A percentile compares a stretch with the other conserved stretches of the same genome.
Evolutionary conservation across 495 filamentous ascomycete species (phyloP).

Genomic region (Neurospora tetraspora): DNA sequence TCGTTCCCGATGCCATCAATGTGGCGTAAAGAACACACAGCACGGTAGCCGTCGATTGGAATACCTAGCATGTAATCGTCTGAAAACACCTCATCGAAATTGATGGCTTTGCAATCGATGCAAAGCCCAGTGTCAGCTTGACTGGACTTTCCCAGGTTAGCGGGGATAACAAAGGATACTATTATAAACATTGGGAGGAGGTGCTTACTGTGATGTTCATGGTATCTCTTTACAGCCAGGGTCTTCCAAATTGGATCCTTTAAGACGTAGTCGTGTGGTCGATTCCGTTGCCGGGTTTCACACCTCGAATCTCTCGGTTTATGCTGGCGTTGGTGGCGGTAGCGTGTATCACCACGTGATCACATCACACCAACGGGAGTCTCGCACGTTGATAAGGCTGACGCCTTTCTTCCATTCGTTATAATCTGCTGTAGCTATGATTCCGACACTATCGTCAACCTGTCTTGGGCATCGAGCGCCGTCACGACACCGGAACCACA

Average conservation of each 20-base stretch:
- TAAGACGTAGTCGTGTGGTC: background rate
- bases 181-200: background rate
- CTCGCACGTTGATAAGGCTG: background rate
- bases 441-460: background rate
- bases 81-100: background rate
- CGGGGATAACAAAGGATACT: background rate
- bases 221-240: background rate
- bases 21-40: background rate
- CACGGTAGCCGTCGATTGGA: accelerated
- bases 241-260: background rate
- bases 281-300: background rate
- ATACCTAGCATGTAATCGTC: background rate
- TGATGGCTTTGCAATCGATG: background rate
- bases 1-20: background rate
- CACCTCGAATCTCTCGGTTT: background rate
- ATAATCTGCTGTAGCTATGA: background rate
- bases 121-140: background rate
- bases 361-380: background rate
- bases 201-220: background rate
- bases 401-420: background rate
- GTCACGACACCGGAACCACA: background rate
- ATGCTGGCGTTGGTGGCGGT: background rate
- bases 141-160: background rate
- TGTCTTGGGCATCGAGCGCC: background rate
- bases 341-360: background rate